phyloP scores from a whole-genome alignment of 306 rosid species.

The Acmispon strigosus region DNA sequence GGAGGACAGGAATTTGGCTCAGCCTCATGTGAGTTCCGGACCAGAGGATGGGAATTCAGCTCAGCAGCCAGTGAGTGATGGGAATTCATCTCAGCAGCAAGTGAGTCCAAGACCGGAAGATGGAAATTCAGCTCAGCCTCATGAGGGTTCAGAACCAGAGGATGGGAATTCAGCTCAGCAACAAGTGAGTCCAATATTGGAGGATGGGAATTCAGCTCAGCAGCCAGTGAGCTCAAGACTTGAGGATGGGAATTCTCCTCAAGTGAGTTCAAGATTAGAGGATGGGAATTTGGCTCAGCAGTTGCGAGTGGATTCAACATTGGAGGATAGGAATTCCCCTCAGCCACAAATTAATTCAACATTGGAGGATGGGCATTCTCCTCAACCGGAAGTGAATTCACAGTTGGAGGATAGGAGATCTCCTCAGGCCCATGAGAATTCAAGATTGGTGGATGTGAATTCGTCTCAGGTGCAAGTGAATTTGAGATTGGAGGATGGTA shows the following conservation, averaged over 20 bases:
- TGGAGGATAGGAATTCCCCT: neutral
- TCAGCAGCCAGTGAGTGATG: neutral
- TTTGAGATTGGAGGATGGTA: constrained; percentile 2
- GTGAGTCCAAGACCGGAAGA: neutral
- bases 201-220: neutral
- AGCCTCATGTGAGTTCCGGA: neutral
- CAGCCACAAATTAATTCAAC: neutral
- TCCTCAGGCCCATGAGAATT: neutral
- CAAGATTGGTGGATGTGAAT: neutral
- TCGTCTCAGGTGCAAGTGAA: neutral
- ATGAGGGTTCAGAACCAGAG: neutral
- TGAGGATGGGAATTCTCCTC: neutral
- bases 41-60: neutral
- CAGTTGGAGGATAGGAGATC: neutral
- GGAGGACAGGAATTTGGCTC: neutral
- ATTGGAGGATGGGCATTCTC: neutral
- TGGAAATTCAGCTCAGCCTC: neutral
- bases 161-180: neutral
- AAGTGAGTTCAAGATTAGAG: neutral
- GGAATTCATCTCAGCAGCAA: too few relatives aligned
- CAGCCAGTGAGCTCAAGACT: neutral
- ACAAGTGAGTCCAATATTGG: neutral
- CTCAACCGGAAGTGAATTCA: neutral
- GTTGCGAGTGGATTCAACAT: neutral
- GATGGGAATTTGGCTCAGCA: neutral